Evolutionary conservation across 805 yeast species (phyloP).

Genomic region (Candida quercuum): DNA sequence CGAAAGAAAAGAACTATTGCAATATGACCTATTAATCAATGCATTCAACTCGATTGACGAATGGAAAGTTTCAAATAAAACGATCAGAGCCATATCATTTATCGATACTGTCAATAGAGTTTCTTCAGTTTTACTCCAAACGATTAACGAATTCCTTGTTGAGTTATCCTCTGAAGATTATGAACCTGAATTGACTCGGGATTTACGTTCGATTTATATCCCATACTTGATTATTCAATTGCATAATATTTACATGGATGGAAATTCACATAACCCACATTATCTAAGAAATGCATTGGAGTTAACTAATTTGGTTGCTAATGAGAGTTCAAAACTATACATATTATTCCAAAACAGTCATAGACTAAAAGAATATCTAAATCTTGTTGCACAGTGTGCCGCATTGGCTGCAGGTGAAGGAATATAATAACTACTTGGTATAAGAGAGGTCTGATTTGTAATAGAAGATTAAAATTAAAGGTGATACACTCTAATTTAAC

Average conservation of each 20-base stretch:
- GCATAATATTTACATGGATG: constrained; percentile 47
- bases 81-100: constrained; percentile 8
- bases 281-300: constrained; percentile 53
- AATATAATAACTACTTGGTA: constrained; percentile 3
- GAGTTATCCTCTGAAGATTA: constrained; percentile 23
- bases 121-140: constrained; percentile 19
- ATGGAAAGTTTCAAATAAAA: constrained; percentile 35
- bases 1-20: constrained; percentile 37
- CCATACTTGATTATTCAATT: constrained; percentile 70
- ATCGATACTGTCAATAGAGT: constrained; percentile 26
- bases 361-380: constrained; percentile 47
- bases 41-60: constrained; percentile 42
- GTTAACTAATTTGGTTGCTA: constrained; percentile 60
- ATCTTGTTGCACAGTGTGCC: constrained; percentile 50
- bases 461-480: no score
- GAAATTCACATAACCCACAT: constrained; percentile 26
- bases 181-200: constrained; percentile 39
- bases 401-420: constrained; percentile 47
- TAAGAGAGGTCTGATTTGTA: no score
- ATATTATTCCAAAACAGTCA: constrained; percentile 54
- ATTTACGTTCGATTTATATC: constrained; percentile 61
- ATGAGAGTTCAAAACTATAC: constrained; percentile 58
- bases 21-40: constrained; percentile 39
- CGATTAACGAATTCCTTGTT: constrained; percentile 26
- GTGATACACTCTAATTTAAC: constrained; percentile 45